phyloP scores from a whole-genome alignment of 257 asterid genomes.

The Thymus mandschuricus region DNA sequence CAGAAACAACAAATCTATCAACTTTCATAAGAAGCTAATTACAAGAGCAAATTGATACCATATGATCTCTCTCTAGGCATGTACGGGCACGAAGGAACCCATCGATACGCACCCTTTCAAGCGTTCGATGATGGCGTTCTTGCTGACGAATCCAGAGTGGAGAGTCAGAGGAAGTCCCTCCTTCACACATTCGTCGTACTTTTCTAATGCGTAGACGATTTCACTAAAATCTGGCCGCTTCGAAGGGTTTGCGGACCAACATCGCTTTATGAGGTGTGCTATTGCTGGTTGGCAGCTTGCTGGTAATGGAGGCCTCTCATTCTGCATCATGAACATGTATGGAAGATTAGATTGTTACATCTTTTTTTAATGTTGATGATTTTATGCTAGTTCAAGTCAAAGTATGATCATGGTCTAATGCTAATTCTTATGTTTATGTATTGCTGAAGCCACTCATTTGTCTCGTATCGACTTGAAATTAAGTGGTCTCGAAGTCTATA shows the following conservation, averaged over 20 bases:
- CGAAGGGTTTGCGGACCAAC: slow-evolving; percentile 85
- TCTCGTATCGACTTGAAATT: too few species aligned
- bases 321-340: slow-evolving; percentile 43
- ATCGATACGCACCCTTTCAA: slow-evolving; percentile 73
- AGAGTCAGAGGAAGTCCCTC: slow-evolving; percentile 83
- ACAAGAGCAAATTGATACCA: neutral
- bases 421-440: too few species aligned
- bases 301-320: slow-evolving; percentile 88
- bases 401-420: too few species aligned
- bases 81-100: slow-evolving; percentile 69
- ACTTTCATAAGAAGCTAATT: slow-evolving; percentile 1
- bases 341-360: neutral
- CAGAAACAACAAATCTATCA: slow-evolving; percentile 28
- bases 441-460: too few species aligned
- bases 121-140: slow-evolving; percentile 69
- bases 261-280: slow-evolving; percentile 83
- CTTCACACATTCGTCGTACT: slow-evolving; percentile 74
- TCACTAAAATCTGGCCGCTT: slow-evolving; percentile 84
- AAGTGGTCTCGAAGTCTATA: too few species aligned
- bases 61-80: slow-evolving; percentile 50
- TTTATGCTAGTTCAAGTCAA: too few species aligned
- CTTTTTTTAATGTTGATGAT: neutral
- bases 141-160: slow-evolving; percentile 56
- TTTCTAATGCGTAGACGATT: slow-evolving; percentile 71
- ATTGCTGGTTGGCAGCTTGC: slow-evolving; percentile 90